Percentiles rank a stretch among this genome's conserved stretches.
phyloP scores from a whole-genome alignment of 2,329 filamentous ascomycete species.

The Stagonosporopsis vannaccii region DNA sequence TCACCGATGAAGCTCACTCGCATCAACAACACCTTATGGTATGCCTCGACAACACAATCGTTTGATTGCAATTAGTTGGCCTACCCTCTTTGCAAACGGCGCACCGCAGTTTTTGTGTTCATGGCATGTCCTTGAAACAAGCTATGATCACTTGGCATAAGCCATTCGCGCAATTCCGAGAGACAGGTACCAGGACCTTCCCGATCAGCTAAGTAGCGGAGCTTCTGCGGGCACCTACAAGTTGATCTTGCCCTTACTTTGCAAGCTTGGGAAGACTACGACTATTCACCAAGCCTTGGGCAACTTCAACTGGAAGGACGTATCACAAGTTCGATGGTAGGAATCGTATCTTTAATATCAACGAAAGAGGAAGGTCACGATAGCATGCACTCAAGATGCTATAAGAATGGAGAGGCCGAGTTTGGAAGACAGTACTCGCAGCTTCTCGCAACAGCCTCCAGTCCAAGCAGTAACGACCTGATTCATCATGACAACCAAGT shows the following conservation, averaged over 20 bases:
- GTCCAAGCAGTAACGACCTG: not conserved
- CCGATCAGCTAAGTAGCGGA: conserved; percentile 4
- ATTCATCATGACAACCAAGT: conserved; percentile 28
- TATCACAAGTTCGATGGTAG: not conserved
- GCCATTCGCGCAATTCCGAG: not conserved
- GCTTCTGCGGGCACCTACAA: not conserved
- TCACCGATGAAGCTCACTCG: not conserved
- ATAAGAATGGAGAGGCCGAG: not conserved
- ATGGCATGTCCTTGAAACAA: not conserved
- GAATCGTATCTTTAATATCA: conserved; percentile 1
- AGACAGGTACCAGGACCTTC: conserved; percentile 1
- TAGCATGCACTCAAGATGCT: too few relatives aligned
- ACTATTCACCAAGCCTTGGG: conserved; percentile 2
- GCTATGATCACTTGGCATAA: not conserved
- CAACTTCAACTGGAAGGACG: not conserved
- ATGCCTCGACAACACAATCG: not conserved
- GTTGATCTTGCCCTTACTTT: conserved; percentile 1
- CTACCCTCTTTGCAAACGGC: not conserved
- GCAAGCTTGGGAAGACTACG: not conserved
- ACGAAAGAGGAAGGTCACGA: not conserved
- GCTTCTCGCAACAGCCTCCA: not conserved
- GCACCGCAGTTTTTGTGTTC: not conserved
- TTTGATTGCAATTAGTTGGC: not conserved
- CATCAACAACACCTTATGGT: not conserved
- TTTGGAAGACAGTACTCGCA: not conserved